Percentiles rank a stretch among this genome's conserved stretches.
These are phyloP conservation scores for Barnettozyma pratensis DNA, from an alignment of 805 yeast genomes.

Conservation along the genomic window DNA sequence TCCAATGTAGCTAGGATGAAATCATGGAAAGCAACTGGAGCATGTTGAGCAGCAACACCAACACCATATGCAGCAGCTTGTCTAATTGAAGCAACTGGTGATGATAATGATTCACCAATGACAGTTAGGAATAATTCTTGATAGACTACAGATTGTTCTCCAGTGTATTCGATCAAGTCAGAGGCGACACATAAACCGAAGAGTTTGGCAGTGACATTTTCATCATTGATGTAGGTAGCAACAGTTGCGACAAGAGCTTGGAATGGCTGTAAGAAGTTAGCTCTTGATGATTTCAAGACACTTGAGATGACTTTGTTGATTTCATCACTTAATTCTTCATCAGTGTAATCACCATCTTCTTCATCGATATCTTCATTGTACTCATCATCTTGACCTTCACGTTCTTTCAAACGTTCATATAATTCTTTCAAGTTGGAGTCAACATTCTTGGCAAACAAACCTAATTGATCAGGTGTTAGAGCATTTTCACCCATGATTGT, in stretches of 20 bases:
- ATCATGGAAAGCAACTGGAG: constrained; percentile 59
- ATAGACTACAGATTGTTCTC: constrained; percentile 58
- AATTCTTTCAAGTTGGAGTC: constrained; percentile 59
- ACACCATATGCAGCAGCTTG: constrained; percentile 83
- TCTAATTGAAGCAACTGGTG: constrained; percentile 67
- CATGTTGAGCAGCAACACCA: constrained; percentile 82
- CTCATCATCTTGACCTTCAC: constrained; percentile 77
- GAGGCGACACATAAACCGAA: constrained; percentile 79
- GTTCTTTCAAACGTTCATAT: constrained; percentile 61
- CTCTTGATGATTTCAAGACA: constrained; percentile 58
- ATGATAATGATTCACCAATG: constrained; percentile 60
- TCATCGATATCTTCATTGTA: constrained; percentile 83
- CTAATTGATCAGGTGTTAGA: constrained; percentile 50
- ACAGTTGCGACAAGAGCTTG: constrained; percentile 60
- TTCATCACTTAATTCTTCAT: constrained; percentile 86
- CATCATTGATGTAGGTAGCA: constrained; percentile 56
- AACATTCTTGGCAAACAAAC: constrained; percentile 53
- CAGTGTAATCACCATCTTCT: constrained; percentile 78
- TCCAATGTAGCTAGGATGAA: constrained; percentile 67
- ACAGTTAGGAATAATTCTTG: constrained; percentile 60
- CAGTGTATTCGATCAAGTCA: constrained; percentile 77
- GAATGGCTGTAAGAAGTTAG: constrained; percentile 58
- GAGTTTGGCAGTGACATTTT: constrained; percentile 59
- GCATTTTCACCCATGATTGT: constrained; percentile 63
- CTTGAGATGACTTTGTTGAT: constrained; percentile 70